Conservation (phyloP, 2,329 filamentous ascomycete genomes). For the Elsinoe perseae region DNA sequence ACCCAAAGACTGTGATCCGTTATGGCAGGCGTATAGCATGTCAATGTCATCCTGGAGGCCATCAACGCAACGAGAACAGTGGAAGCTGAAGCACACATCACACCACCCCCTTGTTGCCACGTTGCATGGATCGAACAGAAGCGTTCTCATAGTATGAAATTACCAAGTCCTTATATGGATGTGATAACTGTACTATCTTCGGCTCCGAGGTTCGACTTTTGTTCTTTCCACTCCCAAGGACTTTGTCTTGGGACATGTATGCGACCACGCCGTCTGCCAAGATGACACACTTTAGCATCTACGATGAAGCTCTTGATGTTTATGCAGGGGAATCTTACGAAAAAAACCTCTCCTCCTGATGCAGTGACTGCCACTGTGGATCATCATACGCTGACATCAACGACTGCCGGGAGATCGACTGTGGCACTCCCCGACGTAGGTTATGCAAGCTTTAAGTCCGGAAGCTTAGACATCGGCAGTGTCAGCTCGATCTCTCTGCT, state of each 20-base stretch:
- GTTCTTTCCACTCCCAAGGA: slow-evolving; percentile 25
- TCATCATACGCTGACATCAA: slow-evolving; percentile 25
- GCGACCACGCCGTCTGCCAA: slow-evolving; percentile 23
- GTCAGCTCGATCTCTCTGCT: slow-evolving; percentile 12
- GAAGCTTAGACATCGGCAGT: slow-evolving; percentile 19
- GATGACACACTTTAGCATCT: slow-evolving; percentile 22
- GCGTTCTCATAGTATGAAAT: slow-evolving; percentile 17
- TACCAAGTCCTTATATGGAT: slow-evolving; percentile 22
- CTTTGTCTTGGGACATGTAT: slow-evolving; percentile 25
- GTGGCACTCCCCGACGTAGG: slow-evolving; percentile 20
- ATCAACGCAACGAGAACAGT: slow-evolving; percentile 15
- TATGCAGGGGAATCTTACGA: slow-evolving; percentile 22
- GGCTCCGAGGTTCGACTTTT: slow-evolving; percentile 27
- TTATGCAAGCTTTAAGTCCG: slow-evolving; percentile 18
- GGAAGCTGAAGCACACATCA: slow-evolving; percentile 14
- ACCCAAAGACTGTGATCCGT: slow-evolving; percentile 25
- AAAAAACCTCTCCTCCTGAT: slow-evolving; percentile 1
- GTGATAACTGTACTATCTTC: slow-evolving; percentile 28
- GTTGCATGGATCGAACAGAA: slow-evolving; percentile 22
- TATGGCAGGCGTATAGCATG: slow-evolving; percentile 25
- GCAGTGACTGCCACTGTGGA: slow-evolving; percentile 20
- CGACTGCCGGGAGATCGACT: slow-evolving; percentile 18
- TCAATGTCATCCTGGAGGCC: slow-evolving; percentile 17
- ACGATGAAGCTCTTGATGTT: slow-evolving; percentile 22
- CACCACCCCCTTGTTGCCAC: slow-evolving; percentile 23